These are phyloP conservation scores for Phytophthora ramorum DNA, from an alignment of 352 stramenopile genomes.

Conservation along the genomic window DNA sequence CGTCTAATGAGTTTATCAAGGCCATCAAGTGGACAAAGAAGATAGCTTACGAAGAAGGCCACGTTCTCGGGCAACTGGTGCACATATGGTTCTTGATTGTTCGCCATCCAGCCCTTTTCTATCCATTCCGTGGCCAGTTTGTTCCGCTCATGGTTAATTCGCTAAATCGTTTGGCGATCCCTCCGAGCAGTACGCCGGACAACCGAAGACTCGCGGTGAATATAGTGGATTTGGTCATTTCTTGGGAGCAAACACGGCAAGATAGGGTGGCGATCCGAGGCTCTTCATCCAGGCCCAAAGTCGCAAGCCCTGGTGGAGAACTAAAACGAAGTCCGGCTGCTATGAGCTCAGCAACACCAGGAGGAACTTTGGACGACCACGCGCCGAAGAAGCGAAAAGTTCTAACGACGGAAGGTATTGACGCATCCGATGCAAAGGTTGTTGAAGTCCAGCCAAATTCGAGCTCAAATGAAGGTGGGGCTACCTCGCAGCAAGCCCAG, in stretches of 20 bases:
- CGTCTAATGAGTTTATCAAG: slow-evolving; percentile 94
- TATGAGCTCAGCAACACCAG: slow-evolving; percentile 24
- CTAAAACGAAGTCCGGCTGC: slow-evolving; percentile 44
- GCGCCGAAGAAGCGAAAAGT: slow-evolving; percentile 62
- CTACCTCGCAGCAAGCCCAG: slow-evolving; percentile 22
- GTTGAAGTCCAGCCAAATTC: slow-evolving; percentile 22
- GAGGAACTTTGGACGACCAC: slow-evolving; percentile 24
- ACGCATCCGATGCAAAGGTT: slow-evolving; percentile 22
- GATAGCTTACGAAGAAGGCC: slow-evolving; percentile 97
- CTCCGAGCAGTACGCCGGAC: slow-evolving; percentile 93
- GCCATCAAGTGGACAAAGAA: slow-evolving; percentile 98
- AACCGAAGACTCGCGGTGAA: slow-evolving; percentile 94
- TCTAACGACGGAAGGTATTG: slow-evolving; percentile 19
- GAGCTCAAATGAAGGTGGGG: slow-evolving; percentile 4
- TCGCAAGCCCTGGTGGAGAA: slow-evolving; percentile 30
- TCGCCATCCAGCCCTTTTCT: slow-evolving; percentile 94
- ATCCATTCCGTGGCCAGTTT: slow-evolving; percentile 92
- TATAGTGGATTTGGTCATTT: slow-evolving; percentile 96
- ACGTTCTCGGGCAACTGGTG: slow-evolving; percentile 95
- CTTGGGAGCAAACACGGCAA: slow-evolving; percentile 93
- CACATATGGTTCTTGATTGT: slow-evolving; percentile 99
- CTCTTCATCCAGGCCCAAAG: slow-evolving; percentile 17
- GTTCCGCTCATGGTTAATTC: slow-evolving; percentile 97
- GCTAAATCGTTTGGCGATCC: slow-evolving; percentile 95
- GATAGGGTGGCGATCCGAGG: slow-evolving; percentile 57